These are phyloP conservation scores for Trichoderma sp. DNA, from an alignment of 2,329 filamentous ascomycete genomes.

Conservation along the genomic window DNA sequence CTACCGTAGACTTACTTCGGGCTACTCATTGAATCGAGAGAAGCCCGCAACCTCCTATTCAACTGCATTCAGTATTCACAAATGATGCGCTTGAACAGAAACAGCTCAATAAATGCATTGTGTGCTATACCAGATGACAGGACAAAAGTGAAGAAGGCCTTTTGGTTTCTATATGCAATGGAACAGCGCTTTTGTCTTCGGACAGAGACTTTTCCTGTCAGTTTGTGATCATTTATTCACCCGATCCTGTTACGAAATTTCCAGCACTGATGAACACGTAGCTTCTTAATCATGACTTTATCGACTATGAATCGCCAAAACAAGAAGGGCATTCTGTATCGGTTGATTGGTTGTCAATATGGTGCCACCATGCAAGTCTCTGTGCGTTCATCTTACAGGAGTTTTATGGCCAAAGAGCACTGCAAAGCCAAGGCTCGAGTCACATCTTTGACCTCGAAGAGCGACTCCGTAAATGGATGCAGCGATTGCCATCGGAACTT, in stretches of 20 bases:
- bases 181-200: background rate
- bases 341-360: background rate
- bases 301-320: background rate
- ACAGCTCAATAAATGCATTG: background rate
- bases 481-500: background rate
- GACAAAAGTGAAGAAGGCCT: background rate
- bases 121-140: background rate
- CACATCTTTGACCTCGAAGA: background rate
- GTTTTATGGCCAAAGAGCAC: background rate
- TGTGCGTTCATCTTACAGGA: background rate
- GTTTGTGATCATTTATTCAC: background rate
- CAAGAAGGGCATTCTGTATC: background rate
- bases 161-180: background rate
- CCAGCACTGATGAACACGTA: background rate
- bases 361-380: background rate
- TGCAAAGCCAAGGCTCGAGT: background rate
- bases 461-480: background rate
- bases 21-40: background rate
- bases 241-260: background rate
- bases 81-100: background rate
- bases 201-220: background rate
- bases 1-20: background rate
- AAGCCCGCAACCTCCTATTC: background rate
- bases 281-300: background rate
- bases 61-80: background rate